phyloP scores from a whole-genome alignment of 2,329 filamentous ascomycete species.

The Neonectria ditissima region DNA sequence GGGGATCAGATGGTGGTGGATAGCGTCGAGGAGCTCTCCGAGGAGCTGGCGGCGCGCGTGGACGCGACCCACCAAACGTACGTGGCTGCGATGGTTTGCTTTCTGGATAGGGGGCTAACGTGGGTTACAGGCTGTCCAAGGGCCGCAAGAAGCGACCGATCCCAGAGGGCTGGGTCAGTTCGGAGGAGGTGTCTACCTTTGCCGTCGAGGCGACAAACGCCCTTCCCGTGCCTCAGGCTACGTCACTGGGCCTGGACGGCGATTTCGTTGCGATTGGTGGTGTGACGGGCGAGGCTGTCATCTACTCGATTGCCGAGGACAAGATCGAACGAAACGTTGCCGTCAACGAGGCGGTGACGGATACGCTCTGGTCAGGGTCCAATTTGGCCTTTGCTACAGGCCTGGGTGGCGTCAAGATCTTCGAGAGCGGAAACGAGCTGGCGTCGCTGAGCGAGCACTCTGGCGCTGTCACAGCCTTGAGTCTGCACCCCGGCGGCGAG shows the following conservation, averaged over 20 bases:
- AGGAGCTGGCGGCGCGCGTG: constrained; percentile 77
- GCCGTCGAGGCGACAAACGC: constrained; percentile 59
- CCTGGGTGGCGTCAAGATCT: constrained; percentile 83
- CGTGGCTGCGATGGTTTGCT: constrained; percentile 48
- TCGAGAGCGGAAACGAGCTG: constrained; percentile 76
- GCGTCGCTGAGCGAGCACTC: constrained; percentile 84
- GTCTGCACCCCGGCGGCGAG: constrained; percentile 84
- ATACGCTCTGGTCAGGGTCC: constrained; percentile 72
- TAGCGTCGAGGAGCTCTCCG: constrained; percentile 76
- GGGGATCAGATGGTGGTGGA: constrained; percentile 96
- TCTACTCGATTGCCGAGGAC: constrained; percentile 79
- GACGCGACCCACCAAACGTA: constrained; percentile 85
- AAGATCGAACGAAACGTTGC: constrained; percentile 75
- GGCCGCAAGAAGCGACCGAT: constrained; percentile 89
- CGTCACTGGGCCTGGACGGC: constrained; percentile 64
- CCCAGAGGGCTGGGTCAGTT: constrained; percentile 85
- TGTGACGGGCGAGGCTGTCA: constrained; percentile 76
- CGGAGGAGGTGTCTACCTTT: constrained; percentile 73
- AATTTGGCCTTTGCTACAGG: constrained; percentile 80
- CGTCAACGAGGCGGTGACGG: constrained; percentile 75
- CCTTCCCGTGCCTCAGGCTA: constrained; percentile 61
- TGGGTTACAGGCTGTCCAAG: constrained; percentile 77
- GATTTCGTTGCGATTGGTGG: constrained; percentile 81
- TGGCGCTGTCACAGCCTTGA: constrained; percentile 80
- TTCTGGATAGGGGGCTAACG: constrained; percentile 25